A percentile compares a stretch with the other conserved stretches of the same genome.
phyloP scores from a whole-genome alignment of 2,329 filamentous ascomycete genomes.

The Verticillium dahliae region DNA sequence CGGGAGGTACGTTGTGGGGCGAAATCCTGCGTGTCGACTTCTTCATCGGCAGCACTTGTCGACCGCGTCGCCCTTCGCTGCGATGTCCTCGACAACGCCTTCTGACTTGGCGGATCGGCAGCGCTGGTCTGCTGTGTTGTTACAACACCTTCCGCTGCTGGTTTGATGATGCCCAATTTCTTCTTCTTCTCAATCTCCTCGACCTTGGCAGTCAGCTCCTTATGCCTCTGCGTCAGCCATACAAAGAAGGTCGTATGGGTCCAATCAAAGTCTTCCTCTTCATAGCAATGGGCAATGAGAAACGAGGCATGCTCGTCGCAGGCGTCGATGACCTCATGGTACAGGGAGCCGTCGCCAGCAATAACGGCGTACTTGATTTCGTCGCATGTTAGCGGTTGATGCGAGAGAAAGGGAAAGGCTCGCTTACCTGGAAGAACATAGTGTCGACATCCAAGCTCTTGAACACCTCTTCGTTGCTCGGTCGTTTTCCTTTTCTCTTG shows the following conservation, averaged over 20 bases:
- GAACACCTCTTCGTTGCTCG: conserved; percentile 15
- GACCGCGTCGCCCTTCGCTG: background rate
- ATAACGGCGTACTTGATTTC: conserved; percentile 38
- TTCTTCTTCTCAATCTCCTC: conserved; percentile 1
- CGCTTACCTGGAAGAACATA: conserved; percentile 25
- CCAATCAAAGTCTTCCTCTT: conserved; percentile 32
- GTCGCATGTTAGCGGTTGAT: conserved; percentile 1
- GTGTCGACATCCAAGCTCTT: conserved; percentile 5
- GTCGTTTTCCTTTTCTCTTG: conserved; percentile 23
- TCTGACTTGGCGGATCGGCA: conserved; percentile 7
- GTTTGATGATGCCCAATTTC: background rate
- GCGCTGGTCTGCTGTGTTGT: background rate
- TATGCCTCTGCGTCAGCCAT: conserved; percentile 36
- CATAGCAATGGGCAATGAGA: conserved; percentile 43
- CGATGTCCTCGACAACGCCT: conserved; percentile 5
- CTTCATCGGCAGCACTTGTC: background rate
- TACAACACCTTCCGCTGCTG: background rate
- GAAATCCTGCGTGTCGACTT: conserved; percentile 3
- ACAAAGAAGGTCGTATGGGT: conserved; percentile 37
- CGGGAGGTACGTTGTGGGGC: conserved; percentile 1
- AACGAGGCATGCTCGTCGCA: conserved; percentile 44
- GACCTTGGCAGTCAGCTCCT: conserved; percentile 8
- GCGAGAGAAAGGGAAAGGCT: background rate
- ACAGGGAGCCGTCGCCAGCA: conserved; percentile 44
- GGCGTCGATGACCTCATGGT: conserved; percentile 39